These are phyloP conservation scores for Citrullus amarus DNA, from an alignment of 306 rosid genomes.

Conservation along the genomic window DNA sequence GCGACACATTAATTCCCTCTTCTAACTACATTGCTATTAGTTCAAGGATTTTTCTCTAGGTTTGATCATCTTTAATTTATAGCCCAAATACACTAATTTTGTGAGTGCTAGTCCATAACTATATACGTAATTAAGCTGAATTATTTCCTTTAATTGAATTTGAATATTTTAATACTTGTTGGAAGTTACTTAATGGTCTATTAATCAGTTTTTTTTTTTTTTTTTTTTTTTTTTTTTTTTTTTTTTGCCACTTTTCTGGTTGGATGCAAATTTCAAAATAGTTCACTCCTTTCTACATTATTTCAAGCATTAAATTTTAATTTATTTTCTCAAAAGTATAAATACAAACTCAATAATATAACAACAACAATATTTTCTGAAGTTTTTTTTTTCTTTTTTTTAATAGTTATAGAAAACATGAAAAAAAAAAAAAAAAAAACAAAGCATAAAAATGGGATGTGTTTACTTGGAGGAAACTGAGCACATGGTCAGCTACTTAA, in stretches of 20 bases:
- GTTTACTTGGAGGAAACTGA: conserved; percentile 1
- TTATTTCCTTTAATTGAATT: not conserved
- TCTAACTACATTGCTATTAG: not conserved
- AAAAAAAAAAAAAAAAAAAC: not conserved
- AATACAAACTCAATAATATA: too few relatives aligned
- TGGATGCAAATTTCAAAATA: not conserved
- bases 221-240: too few relatives aligned
- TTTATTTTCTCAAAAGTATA: not conserved
- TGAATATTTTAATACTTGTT: not conserved
- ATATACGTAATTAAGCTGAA: not conserved
- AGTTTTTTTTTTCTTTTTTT: too few relatives aligned
- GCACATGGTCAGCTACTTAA: conserved; percentile 11
- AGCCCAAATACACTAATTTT: not conserved
- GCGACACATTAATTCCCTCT: not conserved
- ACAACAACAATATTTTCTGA: too few relatives aligned
- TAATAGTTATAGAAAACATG: not conserved
- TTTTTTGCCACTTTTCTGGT: not conserved
- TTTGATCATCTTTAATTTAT: not conserved
- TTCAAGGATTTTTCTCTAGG: not conserved
- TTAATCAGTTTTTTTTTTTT: too few relatives aligned
- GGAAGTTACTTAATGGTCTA: not conserved
- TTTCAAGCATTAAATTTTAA: not conserved
- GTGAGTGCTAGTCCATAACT: not conserved
- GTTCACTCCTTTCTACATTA: too few relatives aligned
- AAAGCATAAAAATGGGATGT: not conserved